A percentile compares a stretch with the other conserved stretches of the same genome.
Conservation (phyloP, 768 basidiomycete genomes). For the Porpolomopsis calyptriformis region DNA sequence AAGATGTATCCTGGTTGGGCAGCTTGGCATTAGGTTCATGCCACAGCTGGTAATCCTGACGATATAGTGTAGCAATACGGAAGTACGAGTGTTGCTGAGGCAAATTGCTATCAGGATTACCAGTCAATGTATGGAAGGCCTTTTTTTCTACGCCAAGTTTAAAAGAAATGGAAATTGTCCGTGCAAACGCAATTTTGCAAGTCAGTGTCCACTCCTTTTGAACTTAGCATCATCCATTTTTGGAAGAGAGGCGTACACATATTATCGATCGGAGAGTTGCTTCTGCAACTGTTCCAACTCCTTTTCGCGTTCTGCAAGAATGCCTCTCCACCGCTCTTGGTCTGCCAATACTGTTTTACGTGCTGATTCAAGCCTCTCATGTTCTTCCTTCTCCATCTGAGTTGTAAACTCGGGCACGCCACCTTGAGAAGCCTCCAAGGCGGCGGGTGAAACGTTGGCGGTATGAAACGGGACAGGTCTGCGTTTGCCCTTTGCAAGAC, state of each 20-base stretch:
- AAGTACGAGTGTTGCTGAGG: no score
- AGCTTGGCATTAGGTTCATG: slow-evolving; percentile 66
- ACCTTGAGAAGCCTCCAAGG: slow-evolving; percentile 55
- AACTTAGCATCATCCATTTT: background rate
- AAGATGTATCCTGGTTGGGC: slow-evolving; percentile 92
- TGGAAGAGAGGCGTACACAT: background rate
- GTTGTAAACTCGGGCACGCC: slow-evolving; percentile 76
- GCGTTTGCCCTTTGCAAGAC: slow-evolving; percentile 52
- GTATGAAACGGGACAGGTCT: slow-evolving; percentile 65
- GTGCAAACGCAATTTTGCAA: no score
- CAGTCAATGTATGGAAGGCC: no score
- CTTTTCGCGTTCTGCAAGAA: slow-evolving; percentile 71
- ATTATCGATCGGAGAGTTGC: slow-evolving; percentile 22
- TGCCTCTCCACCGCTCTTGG: slow-evolving; percentile 60
- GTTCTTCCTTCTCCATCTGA: slow-evolving; percentile 83
- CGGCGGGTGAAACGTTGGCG: slow-evolving; percentile 37
- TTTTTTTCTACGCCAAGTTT: no score
- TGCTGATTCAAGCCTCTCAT: slow-evolving; percentile 68
- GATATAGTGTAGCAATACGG: no score
- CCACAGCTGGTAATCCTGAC: no score
- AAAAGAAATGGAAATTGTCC: no score
- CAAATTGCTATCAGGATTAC: no score
- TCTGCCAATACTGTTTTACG: slow-evolving; percentile 59
- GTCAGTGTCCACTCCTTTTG: background rate
- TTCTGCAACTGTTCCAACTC: slow-evolving; percentile 66